A percentile compares a stretch with the other conserved stretches of the same genome.
Evolutionary conservation across 108 stramenopile genomes (phyloP).

Genomic region (Aureococcus anophagefferens): DNA sequence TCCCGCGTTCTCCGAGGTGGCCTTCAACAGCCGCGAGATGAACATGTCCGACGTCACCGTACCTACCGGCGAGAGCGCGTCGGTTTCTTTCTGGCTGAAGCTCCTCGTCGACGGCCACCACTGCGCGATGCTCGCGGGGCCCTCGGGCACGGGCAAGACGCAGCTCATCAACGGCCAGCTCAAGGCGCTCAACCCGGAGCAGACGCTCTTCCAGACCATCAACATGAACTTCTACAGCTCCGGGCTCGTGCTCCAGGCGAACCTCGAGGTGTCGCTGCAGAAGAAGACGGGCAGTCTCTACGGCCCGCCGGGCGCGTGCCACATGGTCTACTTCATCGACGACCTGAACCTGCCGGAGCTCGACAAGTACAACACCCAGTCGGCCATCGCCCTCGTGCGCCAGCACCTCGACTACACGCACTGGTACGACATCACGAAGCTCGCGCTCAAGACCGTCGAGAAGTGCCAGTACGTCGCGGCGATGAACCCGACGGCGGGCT

Average conservation of each 20-base stretch:
- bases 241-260: conserved; percentile 42
- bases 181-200: conserved; percentile 30
- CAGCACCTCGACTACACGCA: conserved; percentile 60
- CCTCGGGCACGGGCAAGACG: conserved; percentile 56
- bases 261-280: conserved; percentile 43
- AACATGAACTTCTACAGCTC: conserved; percentile 64
- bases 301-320: conserved; percentile 46
- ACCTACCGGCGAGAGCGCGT: conserved; percentile 58
- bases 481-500: conserved; percentile 56
- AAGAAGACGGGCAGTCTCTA: conserved; percentile 52
- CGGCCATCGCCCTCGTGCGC: conserved; percentile 56
- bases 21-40: conserved; percentile 37
- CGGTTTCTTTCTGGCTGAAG: conserved; percentile 56
- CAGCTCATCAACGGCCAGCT: conserved; percentile 52
- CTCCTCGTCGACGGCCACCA: conserved; percentile 35
- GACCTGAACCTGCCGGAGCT: conserved; percentile 61
- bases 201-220: conserved; percentile 27
- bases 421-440: conserved; percentile 51
- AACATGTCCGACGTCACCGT: conserved; percentile 46
- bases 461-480: conserved; percentile 53
- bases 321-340: conserved; percentile 57
- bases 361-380: conserved; percentile 55
- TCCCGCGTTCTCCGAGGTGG: conserved; percentile 36
- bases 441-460: conserved; percentile 39
- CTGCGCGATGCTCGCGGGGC: conserved; percentile 53